Conservation (phyloP, 495 filamentous ascomycete genomes). For the Penicillium maclennaniae region DNA sequence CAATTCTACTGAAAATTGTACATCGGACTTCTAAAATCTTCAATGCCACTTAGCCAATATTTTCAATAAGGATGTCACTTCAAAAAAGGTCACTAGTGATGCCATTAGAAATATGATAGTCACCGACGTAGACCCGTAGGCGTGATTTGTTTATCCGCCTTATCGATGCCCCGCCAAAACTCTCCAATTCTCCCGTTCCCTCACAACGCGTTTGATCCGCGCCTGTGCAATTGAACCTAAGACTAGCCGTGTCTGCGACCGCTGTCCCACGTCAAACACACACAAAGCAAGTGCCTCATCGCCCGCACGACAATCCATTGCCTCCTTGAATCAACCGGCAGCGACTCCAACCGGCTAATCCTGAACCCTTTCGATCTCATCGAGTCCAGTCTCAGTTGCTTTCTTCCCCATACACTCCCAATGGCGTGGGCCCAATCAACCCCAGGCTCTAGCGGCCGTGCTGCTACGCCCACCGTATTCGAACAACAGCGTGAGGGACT, state of each 20-base stretch:
- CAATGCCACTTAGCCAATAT: too few relatives aligned
- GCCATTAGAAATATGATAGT: too few relatives aligned
- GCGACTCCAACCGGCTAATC: not conserved
- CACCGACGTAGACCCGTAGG: not conserved
- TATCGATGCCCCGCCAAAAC: not conserved
- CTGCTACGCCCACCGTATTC: conserved; percentile 52
- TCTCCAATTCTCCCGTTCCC: not conserved
- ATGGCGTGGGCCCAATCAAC: conserved; percentile 19
- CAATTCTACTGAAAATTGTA: too few relatives aligned
- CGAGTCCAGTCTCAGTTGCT: not conserved
- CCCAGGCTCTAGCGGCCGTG: conserved; percentile 30
- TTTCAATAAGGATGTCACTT: too few relatives aligned
- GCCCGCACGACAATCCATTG: not conserved
- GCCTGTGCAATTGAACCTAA: not conserved
- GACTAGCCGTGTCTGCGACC: not conserved
- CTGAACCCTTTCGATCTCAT: not conserved
- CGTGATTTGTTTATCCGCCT: not conserved
- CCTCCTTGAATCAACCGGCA: not conserved
- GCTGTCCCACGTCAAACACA: not conserved
- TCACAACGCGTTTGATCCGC: not conserved
- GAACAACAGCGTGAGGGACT: conserved; percentile 78
- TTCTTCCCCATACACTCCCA: not conserved
- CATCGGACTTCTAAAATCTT: too few relatives aligned
- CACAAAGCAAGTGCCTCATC: too few relatives aligned
- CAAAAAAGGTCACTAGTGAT: too few relatives aligned